A percentile compares a stretch with the other conserved stretches of the same genome.
phyloP scores from a whole-genome alignment of 2,329 filamentous ascomycete species.

The Colletotrichum australisinense region DNA sequence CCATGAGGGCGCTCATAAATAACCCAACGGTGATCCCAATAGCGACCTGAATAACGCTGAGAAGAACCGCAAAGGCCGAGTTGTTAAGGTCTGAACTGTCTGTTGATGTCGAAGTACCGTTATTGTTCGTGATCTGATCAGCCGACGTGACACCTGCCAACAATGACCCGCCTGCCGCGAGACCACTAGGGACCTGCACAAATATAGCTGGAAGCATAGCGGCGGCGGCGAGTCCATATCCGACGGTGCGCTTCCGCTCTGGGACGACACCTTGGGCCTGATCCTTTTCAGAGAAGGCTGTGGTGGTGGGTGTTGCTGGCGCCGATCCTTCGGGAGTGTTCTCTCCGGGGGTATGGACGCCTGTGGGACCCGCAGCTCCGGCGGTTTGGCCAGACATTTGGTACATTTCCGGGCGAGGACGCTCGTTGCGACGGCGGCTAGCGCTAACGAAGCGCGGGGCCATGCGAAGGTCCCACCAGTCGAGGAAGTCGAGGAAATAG shows the following conservation, averaged over 20 bases:
- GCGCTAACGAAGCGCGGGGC: conserved; percentile 48
- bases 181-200: conserved; percentile 71
- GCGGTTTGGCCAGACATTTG: conserved; percentile 27
- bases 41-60: conserved; percentile 70
- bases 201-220: conserved; percentile 91
- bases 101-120: conserved; percentile 47
- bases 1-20: conserved; percentile 65
- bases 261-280: conserved; percentile 39
- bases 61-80: conserved; percentile 64
- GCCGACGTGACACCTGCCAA: conserved; percentile 68
- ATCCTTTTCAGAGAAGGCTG: conserved; percentile 26
- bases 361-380: background rate
- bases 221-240: conserved; percentile 84
- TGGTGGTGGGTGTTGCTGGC: conserved; percentile 22
- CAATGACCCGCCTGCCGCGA: conserved; percentile 70
- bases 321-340: conserved; percentile 14
- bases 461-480: conserved; percentile 62
- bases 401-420: conserved; percentile 40
- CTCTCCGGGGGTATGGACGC: conserved; percentile 16
- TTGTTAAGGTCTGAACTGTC: conserved; percentile 46
- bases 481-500: conserved; percentile 57
- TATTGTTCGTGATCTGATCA: conserved; percentile 60
- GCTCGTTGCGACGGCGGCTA: conserved; percentile 38
- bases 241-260: conserved; percentile 54
- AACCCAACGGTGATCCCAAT: conserved; percentile 72